A percentile compares a stretch with the other conserved stretches of the same genome.
phyloP scores from a whole-genome alignment of 78 protist genomes.

The Dictyostelium discoideum region DNA sequence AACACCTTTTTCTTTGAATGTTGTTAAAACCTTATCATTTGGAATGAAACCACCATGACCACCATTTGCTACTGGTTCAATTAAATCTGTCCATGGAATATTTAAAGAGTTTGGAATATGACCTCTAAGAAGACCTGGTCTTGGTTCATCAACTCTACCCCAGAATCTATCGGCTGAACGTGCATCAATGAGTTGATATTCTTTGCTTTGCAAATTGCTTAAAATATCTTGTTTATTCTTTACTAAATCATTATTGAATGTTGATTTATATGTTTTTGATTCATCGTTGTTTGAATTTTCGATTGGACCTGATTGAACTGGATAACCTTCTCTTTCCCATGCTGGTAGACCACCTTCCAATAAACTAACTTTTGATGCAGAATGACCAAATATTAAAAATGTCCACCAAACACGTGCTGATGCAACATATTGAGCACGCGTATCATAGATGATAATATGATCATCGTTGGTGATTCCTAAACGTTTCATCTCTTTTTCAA shows the following conservation, averaged over 20 bases:
- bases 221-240: conserved; percentile 5
- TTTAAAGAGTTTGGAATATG: conserved; percentile 70
- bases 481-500: conserved; percentile 16
- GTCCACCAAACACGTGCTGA: conserved; percentile 87
- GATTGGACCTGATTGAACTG: conserved; percentile 17
- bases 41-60: conserved; percentile 36
- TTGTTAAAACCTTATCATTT: conserved; percentile 2
- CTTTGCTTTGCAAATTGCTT: neutral
- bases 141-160: conserved; percentile 81
- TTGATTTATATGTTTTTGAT: conserved; percentile 13
- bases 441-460: conserved; percentile 76
- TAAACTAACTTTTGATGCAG: conserved; percentile 2
- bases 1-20: conserved; percentile 53
- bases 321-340: conserved; percentile 36
- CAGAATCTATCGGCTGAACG: conserved; percentile 76
- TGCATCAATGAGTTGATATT: conserved; percentile 70
- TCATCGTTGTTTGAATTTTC: neutral
- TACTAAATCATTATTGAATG: conserved; percentile 4
- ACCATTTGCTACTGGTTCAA: neutral
- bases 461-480: conserved; percentile 70
- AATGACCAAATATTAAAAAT: conserved; percentile 48
- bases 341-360: conserved; percentile 66
- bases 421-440: conserved; percentile 70
- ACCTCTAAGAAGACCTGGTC: conserved; percentile 77
- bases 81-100: conserved; percentile 52